Conservation (phyloP, 495 filamentous ascomycete genomes). For the Neurospora terricola region DNA sequence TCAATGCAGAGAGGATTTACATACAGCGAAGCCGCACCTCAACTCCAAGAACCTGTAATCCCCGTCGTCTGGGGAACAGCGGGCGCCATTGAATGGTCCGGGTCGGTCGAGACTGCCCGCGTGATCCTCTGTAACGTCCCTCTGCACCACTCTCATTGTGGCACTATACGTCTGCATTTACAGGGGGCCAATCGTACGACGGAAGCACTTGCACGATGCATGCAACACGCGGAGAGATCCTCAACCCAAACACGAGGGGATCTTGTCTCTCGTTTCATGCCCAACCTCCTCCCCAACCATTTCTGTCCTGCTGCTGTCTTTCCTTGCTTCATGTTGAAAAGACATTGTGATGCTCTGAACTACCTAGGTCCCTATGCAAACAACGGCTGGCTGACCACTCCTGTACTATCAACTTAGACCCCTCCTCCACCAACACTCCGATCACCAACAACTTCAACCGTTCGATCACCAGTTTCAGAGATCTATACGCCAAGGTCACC, state of each 20-base stretch:
- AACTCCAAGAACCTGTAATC: slow-evolving; percentile 15
- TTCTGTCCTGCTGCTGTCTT: background rate
- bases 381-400: slow-evolving; percentile 12
- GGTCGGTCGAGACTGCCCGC: background rate
- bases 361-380: background rate
- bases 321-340: background rate
- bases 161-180: background rate
- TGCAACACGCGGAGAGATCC: background rate
- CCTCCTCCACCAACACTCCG: background rate
- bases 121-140: background rate
- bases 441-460: background rate
- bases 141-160: background rate
- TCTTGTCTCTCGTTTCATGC: background rate
- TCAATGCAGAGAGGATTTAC: background rate
- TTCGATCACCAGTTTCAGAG: slow-evolving; percentile 6
- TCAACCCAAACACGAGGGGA: background rate
- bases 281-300: background rate
- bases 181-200: background rate
- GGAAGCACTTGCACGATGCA: background rate
- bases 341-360: background rate
- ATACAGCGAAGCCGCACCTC: background rate
- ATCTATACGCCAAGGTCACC: slow-evolving; percentile 6
- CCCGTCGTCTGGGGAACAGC: background rate
- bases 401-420: slow-evolving; percentile 1
- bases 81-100: background rate